These are phyloP conservation scores for Tephrocybe sp. DNA, from an alignment of 768 basidiomycete species.

Conservation along the genomic window DNA sequence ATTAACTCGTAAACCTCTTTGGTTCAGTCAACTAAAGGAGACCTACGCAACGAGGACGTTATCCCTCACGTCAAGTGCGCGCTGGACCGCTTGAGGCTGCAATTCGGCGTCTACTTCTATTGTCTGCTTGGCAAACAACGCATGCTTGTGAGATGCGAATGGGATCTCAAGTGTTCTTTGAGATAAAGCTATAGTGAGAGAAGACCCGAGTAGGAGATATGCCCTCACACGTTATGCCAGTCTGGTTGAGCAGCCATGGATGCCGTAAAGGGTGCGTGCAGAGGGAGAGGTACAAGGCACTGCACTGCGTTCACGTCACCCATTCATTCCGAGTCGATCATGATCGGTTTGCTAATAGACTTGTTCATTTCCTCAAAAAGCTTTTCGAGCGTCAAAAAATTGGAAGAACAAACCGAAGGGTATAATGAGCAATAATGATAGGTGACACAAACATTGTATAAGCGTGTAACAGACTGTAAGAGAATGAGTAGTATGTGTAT, in stretches of 20 bases:
- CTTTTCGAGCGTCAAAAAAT: background rate
- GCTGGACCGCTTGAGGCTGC: slow-evolving; percentile 75
- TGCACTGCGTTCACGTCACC: background rate
- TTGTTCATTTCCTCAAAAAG: background rate
- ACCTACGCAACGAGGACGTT: slow-evolving; percentile 76
- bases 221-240: slow-evolving; percentile 60
- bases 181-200: slow-evolving; percentile 1
- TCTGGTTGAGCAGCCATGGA: slow-evolving; percentile 17
- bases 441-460: slow-evolving; percentile 8
- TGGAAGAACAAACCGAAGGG: slow-evolving; percentile 5
- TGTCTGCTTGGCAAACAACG: slow-evolving; percentile 74
- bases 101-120: slow-evolving; percentile 88
- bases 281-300: background rate
- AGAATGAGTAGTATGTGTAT: slow-evolving; percentile 11
- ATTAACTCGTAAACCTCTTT: too few relatives aligned
- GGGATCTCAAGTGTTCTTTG: slow-evolving; percentile 71
- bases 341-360: background rate
- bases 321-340: background rate
- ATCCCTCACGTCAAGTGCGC: slow-evolving; percentile 64
- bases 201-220: background rate
- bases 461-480: background rate
- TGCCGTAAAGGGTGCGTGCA: background rate
- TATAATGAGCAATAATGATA: slow-evolving; percentile 18
- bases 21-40: too few relatives aligned
- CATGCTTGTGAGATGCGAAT: slow-evolving; percentile 71